Evolutionary conservation across 495 filamentous ascomycete genomes (phyloP).

Genomic region (Aspergillus kassunensis): DNA sequence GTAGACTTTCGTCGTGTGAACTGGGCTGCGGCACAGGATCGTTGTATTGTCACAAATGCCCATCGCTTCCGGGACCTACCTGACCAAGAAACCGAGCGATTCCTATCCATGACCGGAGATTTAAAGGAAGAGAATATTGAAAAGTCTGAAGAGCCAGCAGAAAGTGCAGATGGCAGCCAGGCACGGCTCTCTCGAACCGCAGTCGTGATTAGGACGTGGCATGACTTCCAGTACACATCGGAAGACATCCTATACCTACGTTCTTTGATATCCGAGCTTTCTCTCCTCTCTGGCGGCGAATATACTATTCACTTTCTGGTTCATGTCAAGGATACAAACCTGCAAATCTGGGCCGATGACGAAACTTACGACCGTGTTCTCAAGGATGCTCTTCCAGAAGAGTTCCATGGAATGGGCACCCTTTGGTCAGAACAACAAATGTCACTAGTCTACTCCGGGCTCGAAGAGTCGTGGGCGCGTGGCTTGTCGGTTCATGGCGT

Average conservation of each 20-base stretch:
- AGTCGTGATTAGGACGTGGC: constrained; percentile 62
- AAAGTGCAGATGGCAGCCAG: constrained; percentile 18
- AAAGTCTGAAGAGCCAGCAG: constrained; percentile 10
- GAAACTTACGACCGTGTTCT: constrained; percentile 61
- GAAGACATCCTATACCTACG: constrained; percentile 54
- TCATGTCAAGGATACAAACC: constrained; percentile 61
- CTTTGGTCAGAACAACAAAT: constrained; percentile 94
- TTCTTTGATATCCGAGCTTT: constrained; percentile 58
- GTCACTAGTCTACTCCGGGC: constrained; percentile 76
- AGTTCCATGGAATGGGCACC: constrained; percentile 83
- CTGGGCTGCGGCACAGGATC: constrained; percentile 71
- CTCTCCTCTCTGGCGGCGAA: constrained; percentile 59
- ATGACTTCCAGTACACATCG: constrained; percentile 50
- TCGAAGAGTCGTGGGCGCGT: constrained; percentile 68
- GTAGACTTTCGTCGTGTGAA: constrained; percentile 70
- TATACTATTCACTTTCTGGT: constrained; percentile 62
- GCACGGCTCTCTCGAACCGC: constrained; percentile 52
- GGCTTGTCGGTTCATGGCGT: constrained; percentile 82
- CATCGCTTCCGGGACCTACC: constrained; percentile 59
- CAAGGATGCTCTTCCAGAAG: constrained; percentile 67
- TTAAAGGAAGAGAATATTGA: constrained; percentile 23
- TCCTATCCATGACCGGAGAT: constrained; percentile 43
- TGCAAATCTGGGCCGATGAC: constrained; percentile 64
- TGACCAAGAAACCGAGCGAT: constrained; percentile 39
- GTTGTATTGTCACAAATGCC: constrained; percentile 66